A percentile compares a stretch with the other conserved stretches of the same genome.
These are phyloP conservation scores for Catunica adiposa DNA, from an alignment of 2,329 filamentous ascomycete genomes.

Conservation along the genomic window DNA sequence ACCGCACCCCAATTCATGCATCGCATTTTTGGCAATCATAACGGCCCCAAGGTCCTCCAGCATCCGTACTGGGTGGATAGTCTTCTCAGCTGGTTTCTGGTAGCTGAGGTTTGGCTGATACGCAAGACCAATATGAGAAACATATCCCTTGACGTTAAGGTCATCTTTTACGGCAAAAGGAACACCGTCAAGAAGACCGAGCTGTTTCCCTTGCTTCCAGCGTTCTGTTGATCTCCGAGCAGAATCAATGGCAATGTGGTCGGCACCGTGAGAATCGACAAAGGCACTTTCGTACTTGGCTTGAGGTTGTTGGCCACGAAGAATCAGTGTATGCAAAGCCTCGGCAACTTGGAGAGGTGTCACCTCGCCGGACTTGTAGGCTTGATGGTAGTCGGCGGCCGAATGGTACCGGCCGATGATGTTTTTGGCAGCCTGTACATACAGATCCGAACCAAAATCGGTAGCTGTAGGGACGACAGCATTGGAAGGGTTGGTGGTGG, in stretches of 20 bases:
- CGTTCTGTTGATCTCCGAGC: slow-evolving; percentile 58
- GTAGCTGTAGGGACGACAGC: slow-evolving; percentile 20
- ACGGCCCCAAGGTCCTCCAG: slow-evolving; percentile 61
- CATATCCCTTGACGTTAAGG: slow-evolving; percentile 52
- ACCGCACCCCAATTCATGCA: slow-evolving; percentile 63
- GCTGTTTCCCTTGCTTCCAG: slow-evolving; percentile 47
- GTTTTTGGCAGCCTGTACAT: slow-evolving; percentile 25
- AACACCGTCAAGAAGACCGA: slow-evolving; percentile 63
- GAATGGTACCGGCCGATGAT: slow-evolving; percentile 45
- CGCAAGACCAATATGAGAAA: slow-evolving; percentile 38
- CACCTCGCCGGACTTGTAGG: slow-evolving; percentile 51
- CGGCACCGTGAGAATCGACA: slow-evolving; percentile 42
- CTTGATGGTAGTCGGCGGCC: slow-evolving; percentile 57
- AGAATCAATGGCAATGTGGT: slow-evolving; percentile 45
- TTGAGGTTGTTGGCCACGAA: slow-evolving; percentile 34
- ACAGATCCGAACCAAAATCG: slow-evolving; percentile 27
- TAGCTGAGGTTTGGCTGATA: slow-evolving; percentile 36
- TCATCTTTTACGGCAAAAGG: slow-evolving; percentile 78
- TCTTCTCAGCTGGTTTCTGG: slow-evolving; percentile 36
- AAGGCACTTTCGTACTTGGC: slow-evolving; percentile 57
- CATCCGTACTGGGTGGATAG: slow-evolving; percentile 54
- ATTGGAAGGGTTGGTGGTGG: slow-evolving; percentile 25
- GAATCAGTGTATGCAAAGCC: slow-evolving; percentile 53
- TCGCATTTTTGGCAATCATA: slow-evolving; percentile 58
- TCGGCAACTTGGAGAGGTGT: slow-evolving; percentile 60